phyloP scores from a whole-genome alignment of 148 eudicot species.

The Fagopyrum homotropicum region DNA sequence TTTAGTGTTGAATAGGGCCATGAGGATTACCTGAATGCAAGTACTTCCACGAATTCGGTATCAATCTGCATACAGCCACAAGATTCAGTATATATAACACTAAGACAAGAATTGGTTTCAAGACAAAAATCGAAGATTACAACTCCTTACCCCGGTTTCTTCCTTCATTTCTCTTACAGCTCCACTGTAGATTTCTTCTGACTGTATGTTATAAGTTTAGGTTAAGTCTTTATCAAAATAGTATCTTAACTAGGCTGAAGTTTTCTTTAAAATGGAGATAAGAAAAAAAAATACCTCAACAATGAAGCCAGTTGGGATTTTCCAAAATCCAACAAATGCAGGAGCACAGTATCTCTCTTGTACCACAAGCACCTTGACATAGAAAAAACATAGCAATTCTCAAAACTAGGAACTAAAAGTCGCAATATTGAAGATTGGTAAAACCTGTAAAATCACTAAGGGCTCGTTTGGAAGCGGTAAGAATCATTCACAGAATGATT shows the following conservation, averaged over 20 bases:
- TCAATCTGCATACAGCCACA: constrained; percentile 46
- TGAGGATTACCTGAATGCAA: constrained; percentile 68
- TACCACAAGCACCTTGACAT: constrained; percentile 69
- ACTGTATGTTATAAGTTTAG: constrained; percentile 27
- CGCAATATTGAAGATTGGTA: background rate
- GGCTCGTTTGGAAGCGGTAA: no score
- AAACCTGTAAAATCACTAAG: background rate
- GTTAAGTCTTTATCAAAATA: constrained; percentile 4
- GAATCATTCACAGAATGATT: no score
- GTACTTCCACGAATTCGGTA: constrained; percentile 74
- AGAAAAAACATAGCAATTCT: background rate
- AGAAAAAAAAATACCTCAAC: constrained; percentile 40
- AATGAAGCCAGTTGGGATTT: constrained; percentile 86
- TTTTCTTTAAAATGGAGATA: background rate
- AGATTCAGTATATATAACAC: constrained; percentile 6
- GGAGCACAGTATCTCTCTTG: constrained; percentile 72
- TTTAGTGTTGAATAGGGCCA: background rate
- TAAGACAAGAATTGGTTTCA: background rate
- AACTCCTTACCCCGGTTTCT: constrained; percentile 71
- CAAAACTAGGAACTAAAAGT: background rate
- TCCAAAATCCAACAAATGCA: constrained; percentile 61
- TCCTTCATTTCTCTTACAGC: constrained; percentile 92
- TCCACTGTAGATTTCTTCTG: constrained; percentile 78
- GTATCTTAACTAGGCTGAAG: background rate
- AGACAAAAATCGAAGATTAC: background rate